Evolutionary conservation across 495 filamentous ascomycete species (phyloP).

Genomic region (Halenospora varia): DNA sequence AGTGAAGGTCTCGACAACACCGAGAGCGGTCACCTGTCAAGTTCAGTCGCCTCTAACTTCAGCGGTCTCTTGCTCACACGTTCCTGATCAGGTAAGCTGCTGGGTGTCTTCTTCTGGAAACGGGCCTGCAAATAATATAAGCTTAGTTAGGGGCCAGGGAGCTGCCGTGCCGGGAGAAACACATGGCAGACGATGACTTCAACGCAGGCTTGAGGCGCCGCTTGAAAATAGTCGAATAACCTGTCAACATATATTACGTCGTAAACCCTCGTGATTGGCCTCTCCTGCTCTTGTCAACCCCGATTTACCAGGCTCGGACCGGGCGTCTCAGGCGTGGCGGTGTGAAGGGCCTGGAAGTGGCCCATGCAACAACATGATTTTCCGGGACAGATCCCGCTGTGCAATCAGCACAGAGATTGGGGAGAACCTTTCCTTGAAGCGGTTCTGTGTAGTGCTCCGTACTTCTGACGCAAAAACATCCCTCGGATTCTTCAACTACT

Average conservation of each 20-base stretch:
- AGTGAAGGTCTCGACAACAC: too few relatives aligned
- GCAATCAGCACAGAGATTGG: not conserved
- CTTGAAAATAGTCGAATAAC: too few relatives aligned
- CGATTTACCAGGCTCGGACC: not conserved
- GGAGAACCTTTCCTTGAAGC: not conserved
- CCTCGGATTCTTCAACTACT: not conserved
- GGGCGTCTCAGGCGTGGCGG: not conserved
- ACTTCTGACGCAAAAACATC: not conserved
- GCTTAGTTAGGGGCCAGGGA: not conserved
- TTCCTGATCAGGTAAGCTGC: not conserved
- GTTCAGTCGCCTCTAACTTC: not conserved
- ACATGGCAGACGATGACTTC: too few relatives aligned
- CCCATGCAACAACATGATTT: not conserved
- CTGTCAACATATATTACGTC: not conserved
- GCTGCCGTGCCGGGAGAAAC: not conserved
- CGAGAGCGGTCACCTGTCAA: too few relatives aligned
- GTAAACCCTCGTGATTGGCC: not conserved
- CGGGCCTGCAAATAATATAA: not conserved
- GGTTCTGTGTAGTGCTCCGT: not conserved
- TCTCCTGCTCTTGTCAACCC: not conserved
- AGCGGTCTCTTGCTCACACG: not conserved
- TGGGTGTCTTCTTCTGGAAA: not conserved
- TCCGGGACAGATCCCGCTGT: not conserved
- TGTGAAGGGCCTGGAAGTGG: not conserved
- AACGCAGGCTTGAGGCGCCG: too few relatives aligned